A percentile compares a stretch with the other conserved stretches of the same genome.
These are phyloP conservation scores for Cryptosporidium xiaoi DNA, from an alignment of 169 alveolate genomes.

Conservation along the genomic window DNA sequence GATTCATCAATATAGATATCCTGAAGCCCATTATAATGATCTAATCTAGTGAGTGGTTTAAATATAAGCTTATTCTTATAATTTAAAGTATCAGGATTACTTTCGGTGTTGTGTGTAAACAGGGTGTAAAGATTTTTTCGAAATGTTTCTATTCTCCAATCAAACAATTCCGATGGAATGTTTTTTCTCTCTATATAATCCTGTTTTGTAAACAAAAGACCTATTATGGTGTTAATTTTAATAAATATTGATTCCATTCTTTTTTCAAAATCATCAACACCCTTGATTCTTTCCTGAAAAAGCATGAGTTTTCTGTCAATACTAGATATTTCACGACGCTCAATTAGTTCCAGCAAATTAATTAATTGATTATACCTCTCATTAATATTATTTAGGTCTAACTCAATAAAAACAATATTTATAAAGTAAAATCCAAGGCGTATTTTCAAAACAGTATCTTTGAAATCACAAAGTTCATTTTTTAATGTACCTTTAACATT, in stretches of 20 bases:
- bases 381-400: conserved; percentile 15
- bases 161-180: background rate
- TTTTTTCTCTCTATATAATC: too few relatives aligned
- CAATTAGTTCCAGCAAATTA: conserved; percentile 33
- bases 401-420: conserved; percentile 4
- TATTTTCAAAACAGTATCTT: background rate
- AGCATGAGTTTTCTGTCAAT: background rate
- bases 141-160: conserved; percentile 18
- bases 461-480: background rate
- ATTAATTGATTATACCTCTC: conserved; percentile 31
- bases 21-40: background rate
- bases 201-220: too few relatives aligned
- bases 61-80: too few relatives aligned
- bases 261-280: too few relatives aligned
- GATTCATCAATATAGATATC: conserved; percentile 32
- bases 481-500: background rate
- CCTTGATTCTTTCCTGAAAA: background rate
- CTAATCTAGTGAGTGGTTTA: too few relatives aligned
- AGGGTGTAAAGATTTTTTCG: conserved; percentile 8
- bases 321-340: background rate
- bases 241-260: background rate
- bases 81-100: too few relatives aligned
- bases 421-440: conserved; percentile 6
- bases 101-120: background rate
- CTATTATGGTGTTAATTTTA: background rate